A percentile compares a stretch with the other conserved stretches of the same genome.
Evolutionary conservation across 805 yeast species (phyloP).

Genomic region (Zygosaccharomyces bisporus): DNA sequence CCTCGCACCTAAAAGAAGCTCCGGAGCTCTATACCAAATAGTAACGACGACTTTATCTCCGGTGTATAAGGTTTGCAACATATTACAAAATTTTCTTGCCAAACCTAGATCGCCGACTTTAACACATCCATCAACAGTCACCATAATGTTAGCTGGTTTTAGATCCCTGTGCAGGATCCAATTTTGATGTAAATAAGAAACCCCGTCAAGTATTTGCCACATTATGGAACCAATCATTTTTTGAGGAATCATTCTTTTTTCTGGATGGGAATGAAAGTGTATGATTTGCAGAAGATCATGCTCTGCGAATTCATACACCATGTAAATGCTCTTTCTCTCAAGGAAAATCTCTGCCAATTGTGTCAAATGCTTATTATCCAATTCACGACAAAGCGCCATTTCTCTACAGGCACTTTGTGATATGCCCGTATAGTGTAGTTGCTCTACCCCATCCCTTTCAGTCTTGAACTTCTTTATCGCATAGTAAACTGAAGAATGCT

Average conservation of each 20-base stretch:
- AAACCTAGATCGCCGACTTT: slow-evolving; percentile 94
- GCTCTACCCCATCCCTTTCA: slow-evolving; percentile 83
- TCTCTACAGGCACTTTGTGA: slow-evolving; percentile 96
- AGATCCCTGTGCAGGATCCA: slow-evolving; percentile 96
- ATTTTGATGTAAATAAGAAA: slow-evolving; percentile 85
- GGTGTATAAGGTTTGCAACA: slow-evolving; percentile 77
- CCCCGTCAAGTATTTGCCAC: slow-evolving; percentile 92
- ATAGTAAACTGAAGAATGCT: slow-evolving; percentile 40
- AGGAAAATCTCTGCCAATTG: slow-evolving; percentile 75
- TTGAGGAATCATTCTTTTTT: slow-evolving; percentile 71
- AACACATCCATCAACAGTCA: slow-evolving; percentile 80
- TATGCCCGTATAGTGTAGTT: slow-evolving; percentile 85
- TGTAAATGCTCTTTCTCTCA: slow-evolving; percentile 85
- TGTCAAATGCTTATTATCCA: slow-evolving; percentile 75
- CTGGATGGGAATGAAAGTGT: slow-evolving; percentile 91
- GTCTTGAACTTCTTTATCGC: slow-evolving; percentile 96
- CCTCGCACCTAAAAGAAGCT: slow-evolving; percentile 80
- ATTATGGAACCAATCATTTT: slow-evolving; percentile 75
- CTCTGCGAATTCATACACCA: slow-evolving; percentile 95
- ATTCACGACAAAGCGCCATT: slow-evolving; percentile 89
- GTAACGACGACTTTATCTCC: slow-evolving; percentile 97
- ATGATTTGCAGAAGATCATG: slow-evolving; percentile 92
- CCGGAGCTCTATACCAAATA: slow-evolving; percentile 96
- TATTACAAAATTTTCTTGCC: slow-evolving; percentile 83
- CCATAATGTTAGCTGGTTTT: slow-evolving; percentile 98